phyloP scores from a whole-genome alignment of 1,139 yeast genomes.

The Scheffersomyces segobiensis region DNA sequence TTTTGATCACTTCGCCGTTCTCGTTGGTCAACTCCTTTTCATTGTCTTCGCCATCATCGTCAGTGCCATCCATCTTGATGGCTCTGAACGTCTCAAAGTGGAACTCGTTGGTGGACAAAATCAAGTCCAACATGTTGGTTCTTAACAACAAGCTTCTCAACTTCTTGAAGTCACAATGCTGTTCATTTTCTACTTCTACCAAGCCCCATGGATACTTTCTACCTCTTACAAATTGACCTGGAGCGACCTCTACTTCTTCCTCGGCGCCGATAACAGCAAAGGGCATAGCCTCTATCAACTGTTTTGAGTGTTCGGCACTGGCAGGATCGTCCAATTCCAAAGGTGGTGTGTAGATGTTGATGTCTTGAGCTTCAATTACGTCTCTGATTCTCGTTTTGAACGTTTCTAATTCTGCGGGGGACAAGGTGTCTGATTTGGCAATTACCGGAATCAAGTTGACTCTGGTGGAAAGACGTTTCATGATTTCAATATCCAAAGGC shows the following conservation, averaged over 20 bases:
- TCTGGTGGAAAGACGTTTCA: slow-evolving; percentile 83
- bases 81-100: slow-evolving; percentile 91
- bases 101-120: slow-evolving; percentile 83
- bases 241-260: slow-evolving; percentile 73
- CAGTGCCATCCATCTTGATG: slow-evolving; percentile 67
- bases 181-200: slow-evolving; percentile 95
- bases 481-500: slow-evolving; percentile 91
- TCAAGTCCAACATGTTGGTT: slow-evolving; percentile 89
- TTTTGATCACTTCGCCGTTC: slow-evolving; percentile 36
- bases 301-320: slow-evolving; percentile 77
- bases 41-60: slow-evolving; percentile 23
- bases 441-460: slow-evolving; percentile 94
- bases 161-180: slow-evolving; percentile 93
- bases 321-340: slow-evolving; percentile 72
- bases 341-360: slow-evolving; percentile 88
- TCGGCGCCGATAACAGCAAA: slow-evolving; percentile 92
- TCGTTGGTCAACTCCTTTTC: slow-evolving; percentile 30
- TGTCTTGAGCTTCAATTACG: slow-evolving; percentile 89
- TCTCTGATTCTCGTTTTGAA: slow-evolving; percentile 89
- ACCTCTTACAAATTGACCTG: slow-evolving; percentile 80
- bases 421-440: slow-evolving; percentile 91
- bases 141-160: slow-evolving; percentile 84
- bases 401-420: slow-evolving; percentile 74
- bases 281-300: slow-evolving; percentile 88
- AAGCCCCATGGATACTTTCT: slow-evolving; percentile 98